phyloP scores from a whole-genome alignment of 495 filamentous ascomycete species.

The Talaromyces ruber region DNA sequence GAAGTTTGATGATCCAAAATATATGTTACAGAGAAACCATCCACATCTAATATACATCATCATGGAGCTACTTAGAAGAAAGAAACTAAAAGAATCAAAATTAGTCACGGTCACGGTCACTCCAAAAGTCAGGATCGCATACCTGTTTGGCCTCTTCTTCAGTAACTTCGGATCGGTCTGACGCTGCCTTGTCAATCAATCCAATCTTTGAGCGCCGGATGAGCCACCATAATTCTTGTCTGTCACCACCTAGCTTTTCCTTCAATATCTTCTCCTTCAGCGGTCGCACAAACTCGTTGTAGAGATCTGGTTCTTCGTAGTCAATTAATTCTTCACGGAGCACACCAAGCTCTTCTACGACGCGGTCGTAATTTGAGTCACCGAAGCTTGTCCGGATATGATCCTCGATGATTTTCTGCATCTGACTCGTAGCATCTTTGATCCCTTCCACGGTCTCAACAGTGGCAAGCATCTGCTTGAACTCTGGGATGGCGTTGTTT shows the following conservation, averaged over 20 bases:
- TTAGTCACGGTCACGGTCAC: not conserved
- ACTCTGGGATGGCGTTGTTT: conserved; percentile 82
- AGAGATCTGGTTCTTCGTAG: conserved; percentile 66
- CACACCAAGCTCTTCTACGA: conserved; percentile 65
- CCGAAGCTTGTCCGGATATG: conserved; percentile 67
- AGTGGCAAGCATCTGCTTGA: conserved; percentile 68
- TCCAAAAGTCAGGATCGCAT: conserved; percentile 7
- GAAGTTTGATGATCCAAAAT: not conserved
- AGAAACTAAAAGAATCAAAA: not conserved
- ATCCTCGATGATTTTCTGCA: conserved; percentile 59
- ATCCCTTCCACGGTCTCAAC: conserved; percentile 55
- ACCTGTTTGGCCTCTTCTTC: conserved; percentile 62
- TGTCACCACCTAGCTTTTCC: conserved; percentile 71
- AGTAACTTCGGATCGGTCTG: conserved; percentile 52
- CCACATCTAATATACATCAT: not conserved
- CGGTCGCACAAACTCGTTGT: conserved; percentile 63
- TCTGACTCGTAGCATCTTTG: conserved; percentile 62
- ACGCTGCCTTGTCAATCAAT: conserved; percentile 56
- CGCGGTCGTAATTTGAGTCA: conserved; percentile 64
- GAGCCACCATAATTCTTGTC: conserved; percentile 75
- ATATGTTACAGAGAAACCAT: not conserved
- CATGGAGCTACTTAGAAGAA: not conserved
- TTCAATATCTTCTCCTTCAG: conserved; percentile 65
- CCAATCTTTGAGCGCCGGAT: conserved; percentile 60
- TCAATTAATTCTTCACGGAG: conserved; percentile 70